Evolutionary conservation across 2,329 filamentous ascomycete genomes (phyloP).

Genomic region (Fusarium sororula): DNA sequence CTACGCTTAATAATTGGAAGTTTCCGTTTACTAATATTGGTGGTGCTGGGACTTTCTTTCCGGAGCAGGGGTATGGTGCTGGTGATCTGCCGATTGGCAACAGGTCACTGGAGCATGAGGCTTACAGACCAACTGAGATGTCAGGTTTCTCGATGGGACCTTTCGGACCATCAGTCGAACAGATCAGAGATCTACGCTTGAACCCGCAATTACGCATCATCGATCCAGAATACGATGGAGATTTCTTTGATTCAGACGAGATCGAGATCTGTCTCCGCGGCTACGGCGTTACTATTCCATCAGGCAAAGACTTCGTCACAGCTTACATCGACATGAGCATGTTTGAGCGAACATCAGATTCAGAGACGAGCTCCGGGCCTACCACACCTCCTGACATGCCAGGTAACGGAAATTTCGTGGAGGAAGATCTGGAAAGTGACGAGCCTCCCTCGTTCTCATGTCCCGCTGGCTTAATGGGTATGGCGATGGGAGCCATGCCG

Average conservation of each 20-base stretch:
- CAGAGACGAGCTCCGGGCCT: neutral
- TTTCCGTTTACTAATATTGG: constrained; percentile 1
- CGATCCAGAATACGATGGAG: neutral
- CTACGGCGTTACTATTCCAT: neutral
- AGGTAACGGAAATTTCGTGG: neutral
- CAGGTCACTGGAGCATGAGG: neutral
- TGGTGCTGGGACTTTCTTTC: neutral
- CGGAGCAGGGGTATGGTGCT: neutral
- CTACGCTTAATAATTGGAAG: constrained; percentile 1
- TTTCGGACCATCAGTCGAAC: neutral
- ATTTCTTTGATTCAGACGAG: neutral
- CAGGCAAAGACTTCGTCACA: neutral
- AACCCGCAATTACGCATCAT: neutral
- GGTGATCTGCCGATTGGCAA: neutral
- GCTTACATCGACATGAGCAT: constrained; percentile 1
- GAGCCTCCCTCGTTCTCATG: neutral
- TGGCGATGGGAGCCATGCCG: constrained; percentile 2
- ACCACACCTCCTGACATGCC: neutral
- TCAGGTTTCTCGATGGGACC: constrained; percentile 7
- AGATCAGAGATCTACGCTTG: neutral
- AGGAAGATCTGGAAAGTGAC: neutral
- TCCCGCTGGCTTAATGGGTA: neutral
- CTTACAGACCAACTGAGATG: neutral
- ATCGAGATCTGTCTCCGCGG: constrained; percentile 3
- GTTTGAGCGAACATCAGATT: neutral